Evolutionary conservation across 768 basidiomycete species (phyloP).

Genomic region (Rhizopogon roseolus): DNA sequence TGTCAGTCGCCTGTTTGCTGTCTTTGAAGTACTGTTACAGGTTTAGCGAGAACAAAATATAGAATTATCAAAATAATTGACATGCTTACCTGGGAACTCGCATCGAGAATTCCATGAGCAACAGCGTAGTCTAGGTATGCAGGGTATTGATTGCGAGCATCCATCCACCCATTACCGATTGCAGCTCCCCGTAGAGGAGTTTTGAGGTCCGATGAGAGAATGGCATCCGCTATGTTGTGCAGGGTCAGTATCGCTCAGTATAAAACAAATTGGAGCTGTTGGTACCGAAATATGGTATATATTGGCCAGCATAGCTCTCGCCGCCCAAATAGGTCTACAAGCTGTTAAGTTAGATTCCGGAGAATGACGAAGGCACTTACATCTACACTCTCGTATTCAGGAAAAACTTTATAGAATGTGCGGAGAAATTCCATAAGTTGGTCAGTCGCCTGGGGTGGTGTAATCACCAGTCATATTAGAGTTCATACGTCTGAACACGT

Average conservation of each 20-base stretch:
- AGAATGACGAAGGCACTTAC: conserved; percentile 42
- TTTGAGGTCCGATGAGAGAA: conserved; percentile 56
- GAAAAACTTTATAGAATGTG: conserved; percentile 90
- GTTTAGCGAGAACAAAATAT: not conserved
- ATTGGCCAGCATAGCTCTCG: conserved; percentile 97
- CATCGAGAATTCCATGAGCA: conserved; percentile 72
- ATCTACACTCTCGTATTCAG: conserved; percentile 78
- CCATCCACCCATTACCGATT: conserved; percentile 99
- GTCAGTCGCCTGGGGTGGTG: conserved; percentile 49
- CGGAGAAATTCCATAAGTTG: conserved; percentile 81
- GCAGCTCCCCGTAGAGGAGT: conserved; percentile 74
- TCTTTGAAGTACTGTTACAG: conserved; percentile 51
- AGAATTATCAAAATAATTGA: not conserved
- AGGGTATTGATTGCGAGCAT: conserved; percentile 82
- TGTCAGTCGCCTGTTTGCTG: conserved; percentile 51
- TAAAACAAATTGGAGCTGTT: conserved; percentile 8
- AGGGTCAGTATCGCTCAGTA: not conserved
- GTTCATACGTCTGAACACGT: conserved; percentile 2
- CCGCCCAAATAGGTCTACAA: conserved; percentile 91
- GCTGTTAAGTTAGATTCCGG: conserved; percentile 5
- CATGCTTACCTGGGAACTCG: conserved; percentile 56
- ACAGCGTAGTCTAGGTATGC: conserved; percentile 85
- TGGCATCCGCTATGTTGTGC: conserved; percentile 58
- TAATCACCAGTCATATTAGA: not conserved
- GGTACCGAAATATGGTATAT: conserved; percentile 90